Evolutionary conservation across 1,284 basidiomycete genomes (phyloP), one percentile per base, ranked within the genome.

Genomic region (Wallemia hederae): DNA sequence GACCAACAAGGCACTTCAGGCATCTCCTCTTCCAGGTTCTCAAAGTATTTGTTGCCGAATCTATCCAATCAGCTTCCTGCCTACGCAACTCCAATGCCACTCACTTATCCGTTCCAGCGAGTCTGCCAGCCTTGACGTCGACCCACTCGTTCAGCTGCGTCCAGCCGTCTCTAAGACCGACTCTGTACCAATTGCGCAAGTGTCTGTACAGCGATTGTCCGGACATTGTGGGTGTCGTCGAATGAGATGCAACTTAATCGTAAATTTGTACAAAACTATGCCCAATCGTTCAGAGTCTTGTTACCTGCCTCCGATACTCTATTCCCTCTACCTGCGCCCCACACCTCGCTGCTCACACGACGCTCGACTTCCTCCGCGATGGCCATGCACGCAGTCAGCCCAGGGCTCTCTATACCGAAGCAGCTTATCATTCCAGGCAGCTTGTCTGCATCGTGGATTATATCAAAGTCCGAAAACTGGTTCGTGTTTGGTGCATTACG

Each of bases 41-140:
- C 86, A 68, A 78, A 94, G 72, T 91, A 96, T 62, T 78, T 76
- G 75, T 90, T 91, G 29, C 87, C 88, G 69, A 91, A 84, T 70
- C 84, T 86, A 24, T 9, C 58, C 29, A 2, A 11, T 25, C 39
- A 17, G 55, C 24, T 5, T 58, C 5, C 49, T 9, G 7, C 22
- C 49, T 11, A 55, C 22, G 3, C 25, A 27, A 9, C 25, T 3
- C 5, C 11, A 58, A 15, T 2, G 14, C 15, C 17, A 58, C 56
- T 2, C 24, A 58, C 56, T 58, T 58, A 28, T 58, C 56, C 56
- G 27, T 28, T 14, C 56, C 56, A 26, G 24, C 27, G 15, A 58
- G 56, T 28, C 24, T 28, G 25, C 56, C 56, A 26, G 56, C 56
- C 25, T 58, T 58, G 11, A 58, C 27, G 24, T 58, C 56, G 25